Percentiles rank a stretch among this genome's conserved stretches.
phyloP scores from a whole-genome alignment of 2,329 filamentous ascomycete species.

The Metarhizium album region DNA sequence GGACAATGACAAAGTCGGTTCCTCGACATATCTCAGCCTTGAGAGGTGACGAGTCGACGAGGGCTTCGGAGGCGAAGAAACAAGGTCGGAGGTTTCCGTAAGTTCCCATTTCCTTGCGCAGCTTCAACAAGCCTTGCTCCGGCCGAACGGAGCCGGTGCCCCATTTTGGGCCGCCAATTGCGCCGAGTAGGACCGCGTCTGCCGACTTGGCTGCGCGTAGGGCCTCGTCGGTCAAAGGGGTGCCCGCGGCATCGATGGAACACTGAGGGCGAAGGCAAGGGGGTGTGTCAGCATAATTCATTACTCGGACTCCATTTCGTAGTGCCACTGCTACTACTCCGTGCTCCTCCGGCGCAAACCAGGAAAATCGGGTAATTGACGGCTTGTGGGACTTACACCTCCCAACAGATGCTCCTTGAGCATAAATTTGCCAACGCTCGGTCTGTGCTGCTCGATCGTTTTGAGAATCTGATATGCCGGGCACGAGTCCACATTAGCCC shows the following conservation, averaged over 20 bases:
- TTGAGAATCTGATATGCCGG: slow-evolving; percentile 58
- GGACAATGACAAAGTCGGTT: slow-evolving; percentile 85
- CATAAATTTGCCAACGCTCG: slow-evolving; percentile 67
- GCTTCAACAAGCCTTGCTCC: slow-evolving; percentile 80
- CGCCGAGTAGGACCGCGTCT: slow-evolving; percentile 82
- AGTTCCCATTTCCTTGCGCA: slow-evolving; percentile 86
- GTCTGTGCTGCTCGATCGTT: slow-evolving; percentile 60
- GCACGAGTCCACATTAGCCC: not conserved
- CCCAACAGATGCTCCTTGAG: slow-evolving; percentile 84
- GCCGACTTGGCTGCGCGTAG: slow-evolving; percentile 74
- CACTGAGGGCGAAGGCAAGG: slow-evolving; percentile 42
- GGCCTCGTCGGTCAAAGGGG: slow-evolving; percentile 70
- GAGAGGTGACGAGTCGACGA: slow-evolving; percentile 76
- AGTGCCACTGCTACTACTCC: no score
- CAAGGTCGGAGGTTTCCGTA: slow-evolving; percentile 95
- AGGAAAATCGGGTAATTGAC: no score
- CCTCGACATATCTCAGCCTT: slow-evolving; percentile 77
- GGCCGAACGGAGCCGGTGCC: slow-evolving; percentile 79
- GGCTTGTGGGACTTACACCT: slow-evolving; percentile 51
- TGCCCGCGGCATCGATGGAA: slow-evolving; percentile 76
- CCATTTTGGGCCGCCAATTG: slow-evolving; percentile 96
- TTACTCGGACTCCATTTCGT: not conserved
- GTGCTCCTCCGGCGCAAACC: no score
- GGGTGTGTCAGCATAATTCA: slow-evolving; percentile 1
- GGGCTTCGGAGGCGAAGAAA: slow-evolving; percentile 82